phyloP scores from a whole-genome alignment of 805 yeast species.

The Blastobotrys chiropterorum region DNA sequence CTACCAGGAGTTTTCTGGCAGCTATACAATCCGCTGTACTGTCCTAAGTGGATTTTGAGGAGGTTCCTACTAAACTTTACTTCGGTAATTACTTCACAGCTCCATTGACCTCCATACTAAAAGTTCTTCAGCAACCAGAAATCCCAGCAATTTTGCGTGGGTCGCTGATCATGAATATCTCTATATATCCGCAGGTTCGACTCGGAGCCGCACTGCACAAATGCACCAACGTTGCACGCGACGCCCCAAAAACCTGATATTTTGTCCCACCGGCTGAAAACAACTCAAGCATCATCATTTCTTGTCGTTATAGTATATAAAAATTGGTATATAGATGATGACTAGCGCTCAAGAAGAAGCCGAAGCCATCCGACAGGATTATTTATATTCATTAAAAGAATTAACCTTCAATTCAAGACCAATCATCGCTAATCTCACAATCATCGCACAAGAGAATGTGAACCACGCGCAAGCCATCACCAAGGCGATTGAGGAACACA shows the following conservation, averaged over 20 bases:
- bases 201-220: background rate
- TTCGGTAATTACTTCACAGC: too few relatives aligned
- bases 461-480: constrained; percentile 72
- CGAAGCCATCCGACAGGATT: constrained; percentile 52
- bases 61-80: too few relatives aligned
- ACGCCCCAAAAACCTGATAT: background rate
- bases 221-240: background rate
- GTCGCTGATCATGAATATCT: too few relatives aligned
- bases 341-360: constrained; percentile 14
- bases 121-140: too few relatives aligned
- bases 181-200: background rate
- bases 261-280: background rate
- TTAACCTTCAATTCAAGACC: constrained; percentile 87
- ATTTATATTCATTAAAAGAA: constrained; percentile 57
- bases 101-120: too few relatives aligned
- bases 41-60: too few relatives aligned
- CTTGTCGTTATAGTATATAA: background rate
- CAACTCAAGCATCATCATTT: too few relatives aligned
- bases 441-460: constrained; percentile 79
- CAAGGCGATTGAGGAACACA: constrained; percentile 66
- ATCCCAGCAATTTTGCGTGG: too few relatives aligned
- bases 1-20: too few relatives aligned
- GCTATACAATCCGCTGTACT: too few relatives aligned
- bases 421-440: constrained; percentile 76
- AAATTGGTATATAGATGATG: background rate